phyloP scores from a whole-genome alignment of 768 basidiomycete species.

The Termitomyces sp. region DNA sequence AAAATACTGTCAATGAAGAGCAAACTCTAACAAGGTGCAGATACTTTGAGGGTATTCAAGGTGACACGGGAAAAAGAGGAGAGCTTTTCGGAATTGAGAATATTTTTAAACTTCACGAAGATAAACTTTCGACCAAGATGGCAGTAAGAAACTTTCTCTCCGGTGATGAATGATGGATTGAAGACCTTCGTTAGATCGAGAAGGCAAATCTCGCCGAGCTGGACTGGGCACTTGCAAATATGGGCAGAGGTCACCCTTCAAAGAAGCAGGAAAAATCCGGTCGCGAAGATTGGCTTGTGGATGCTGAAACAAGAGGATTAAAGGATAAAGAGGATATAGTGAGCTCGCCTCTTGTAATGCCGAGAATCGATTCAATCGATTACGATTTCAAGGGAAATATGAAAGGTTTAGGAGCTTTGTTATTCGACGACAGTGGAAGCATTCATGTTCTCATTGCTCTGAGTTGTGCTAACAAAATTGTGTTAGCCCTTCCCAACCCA shows the following conservation, averaged over 20 bases:
- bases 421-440: slow-evolving; percentile 62
- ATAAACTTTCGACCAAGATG: slow-evolving; percentile 64
- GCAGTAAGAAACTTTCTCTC: slow-evolving; percentile 38
- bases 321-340: slow-evolving; percentile 36
- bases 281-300: slow-evolving; percentile 32
- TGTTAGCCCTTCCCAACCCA: slow-evolving; percentile 28
- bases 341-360: slow-evolving; percentile 7
- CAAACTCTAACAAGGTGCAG: slow-evolving; percentile 25
- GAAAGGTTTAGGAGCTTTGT: slow-evolving; percentile 55
- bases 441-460: not conserved
- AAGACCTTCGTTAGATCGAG: slow-evolving; percentile 52
- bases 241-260: slow-evolving; percentile 39
- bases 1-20: not conserved
- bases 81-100: slow-evolving; percentile 85
- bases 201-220: slow-evolving; percentile 65
- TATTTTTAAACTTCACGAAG: slow-evolving; percentile 75
- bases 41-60: slow-evolving; percentile 80
- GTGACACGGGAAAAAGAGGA: slow-evolving; percentile 65
- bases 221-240: slow-evolving; percentile 75
- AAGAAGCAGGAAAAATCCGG: slow-evolving; percentile 25
- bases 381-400: slow-evolving; percentile 37
- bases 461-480: not conserved
- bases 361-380: not conserved
- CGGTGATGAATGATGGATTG: not conserved
- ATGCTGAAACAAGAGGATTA: slow-evolving; percentile 34